phyloP scores from a whole-genome alignment of 768 basidiomycete genomes.

The Leccinellum luteum region DNA sequence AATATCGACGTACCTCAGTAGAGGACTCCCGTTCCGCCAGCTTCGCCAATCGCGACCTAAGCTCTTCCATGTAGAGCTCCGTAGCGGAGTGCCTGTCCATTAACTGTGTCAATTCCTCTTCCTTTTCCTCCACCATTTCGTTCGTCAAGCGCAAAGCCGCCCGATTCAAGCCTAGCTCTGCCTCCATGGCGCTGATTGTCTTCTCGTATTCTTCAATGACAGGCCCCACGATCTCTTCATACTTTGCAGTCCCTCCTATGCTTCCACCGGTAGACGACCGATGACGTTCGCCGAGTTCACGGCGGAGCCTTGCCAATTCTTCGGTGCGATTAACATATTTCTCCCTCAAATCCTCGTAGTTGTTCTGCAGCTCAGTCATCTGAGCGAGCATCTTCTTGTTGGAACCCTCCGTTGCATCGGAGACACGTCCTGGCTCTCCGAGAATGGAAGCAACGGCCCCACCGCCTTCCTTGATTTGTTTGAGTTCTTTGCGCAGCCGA shows the following conservation, averaged over 20 bases:
- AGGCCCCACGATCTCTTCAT: conserved; percentile 93
- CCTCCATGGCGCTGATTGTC: conserved; percentile 92
- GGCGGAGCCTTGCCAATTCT: conserved; percentile 76
- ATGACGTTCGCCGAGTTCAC: conserved; percentile 76
- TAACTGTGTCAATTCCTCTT: conserved; percentile 68
- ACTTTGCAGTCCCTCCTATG: conserved; percentile 67
- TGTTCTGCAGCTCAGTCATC: conserved; percentile 80
- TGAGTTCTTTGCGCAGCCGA: conserved; percentile 85
- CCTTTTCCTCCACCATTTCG: conserved; percentile 90
- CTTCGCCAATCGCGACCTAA: conserved; percentile 76
- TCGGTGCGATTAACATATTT: conserved; percentile 88
- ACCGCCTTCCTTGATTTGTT: conserved; percentile 71
- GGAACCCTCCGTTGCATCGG: conserved; percentile 52
- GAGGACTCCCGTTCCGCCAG: conserved; percentile 85
- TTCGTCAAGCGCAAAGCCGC: conserved; percentile 89
- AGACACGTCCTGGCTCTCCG: conserved; percentile 27
- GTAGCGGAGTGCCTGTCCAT: conserved; percentile 71
- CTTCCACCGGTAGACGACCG: conserved; percentile 56
- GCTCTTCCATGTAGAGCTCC: conserved; percentile 85
- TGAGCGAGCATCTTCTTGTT: conserved; percentile 77
- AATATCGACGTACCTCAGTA: conserved; percentile 66
- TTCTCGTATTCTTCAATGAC: conserved; percentile 99
- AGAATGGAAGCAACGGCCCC: conserved; percentile 22
- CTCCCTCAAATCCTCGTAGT: conserved; percentile 79
- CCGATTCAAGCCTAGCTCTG: conserved; percentile 82